Evolutionary conservation across 176 grass and related monocot species (phyloP), one percentile per base, ranked within the genome.

Genomic region (Ensete glaucum): DNA sequence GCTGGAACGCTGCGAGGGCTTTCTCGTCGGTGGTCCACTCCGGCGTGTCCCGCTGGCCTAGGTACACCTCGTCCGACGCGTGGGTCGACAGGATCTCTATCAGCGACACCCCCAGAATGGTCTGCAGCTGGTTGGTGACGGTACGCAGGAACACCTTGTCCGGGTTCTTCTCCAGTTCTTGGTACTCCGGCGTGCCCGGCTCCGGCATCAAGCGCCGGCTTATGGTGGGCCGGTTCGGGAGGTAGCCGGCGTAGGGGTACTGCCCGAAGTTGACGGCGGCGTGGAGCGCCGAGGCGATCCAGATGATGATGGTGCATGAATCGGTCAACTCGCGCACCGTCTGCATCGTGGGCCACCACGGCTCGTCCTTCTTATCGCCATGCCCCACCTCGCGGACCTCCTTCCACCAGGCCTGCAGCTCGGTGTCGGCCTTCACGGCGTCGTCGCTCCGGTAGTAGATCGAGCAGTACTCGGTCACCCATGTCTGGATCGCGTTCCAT

Each of bases 231-330:
- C 77, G 25, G 19, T 79, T 71, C 1, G 77, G 77, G 11, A 79
- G 13, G 25, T 79, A 79, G 0, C 77, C 77, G 16, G 66, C 65
- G 77, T 79, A 71, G 11, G 77, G 77, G 27, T 70, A 79, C 77
- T 79, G 77, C 26, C 77, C 77, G 25, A 79, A 79, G 66, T 79
- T 79, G 53, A 79, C 66, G 52, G 77, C 77, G 3, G 77, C 53
- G 53, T 79, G 77, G 52, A 79, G 77, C 10, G 77, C 77, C 25
- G 77, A 79, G 27, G 77, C 77, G 5, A 79, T 53, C 77, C 77
- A 79, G 52, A 79, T 79, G 54, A 71, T 79, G 53, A 16, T 71
- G 26, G 66, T 79, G 66, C 77, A 79, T 12, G 72, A 15, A 2
- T 54, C 24, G 21, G 13, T 57, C 52, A 74, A 43, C 34, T 43